Evolutionary conservation across 2,329 filamentous ascomycete species (phyloP).

Genomic region (Fusarium neocosmosporiellum): DNA sequence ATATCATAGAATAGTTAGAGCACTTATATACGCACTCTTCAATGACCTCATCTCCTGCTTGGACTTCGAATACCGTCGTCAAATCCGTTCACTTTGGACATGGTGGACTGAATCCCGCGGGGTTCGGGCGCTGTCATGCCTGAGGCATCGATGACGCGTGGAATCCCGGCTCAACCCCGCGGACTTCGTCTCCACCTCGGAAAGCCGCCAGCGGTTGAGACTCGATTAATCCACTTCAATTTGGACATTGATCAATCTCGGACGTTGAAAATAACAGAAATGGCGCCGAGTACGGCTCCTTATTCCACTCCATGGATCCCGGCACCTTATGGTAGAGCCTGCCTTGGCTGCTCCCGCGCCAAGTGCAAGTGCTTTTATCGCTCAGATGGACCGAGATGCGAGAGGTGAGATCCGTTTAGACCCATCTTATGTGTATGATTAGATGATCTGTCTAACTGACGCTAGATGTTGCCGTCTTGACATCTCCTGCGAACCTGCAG

Average conservation of each 20-base stretch:
- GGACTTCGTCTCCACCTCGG: background rate
- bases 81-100: background rate
- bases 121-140: background rate
- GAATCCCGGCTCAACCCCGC: background rate
- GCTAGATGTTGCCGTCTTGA: slow-evolving; percentile 52
- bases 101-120: background rate
- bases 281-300: background rate
- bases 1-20: background rate
- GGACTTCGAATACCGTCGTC: background rate
- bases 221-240: background rate
- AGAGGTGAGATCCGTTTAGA: slow-evolving; percentile 45
- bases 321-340: slow-evolving; percentile 55
- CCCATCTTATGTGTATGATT: background rate
- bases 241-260: background rate
- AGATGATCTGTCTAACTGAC: background rate
- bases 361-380: slow-evolving; percentile 58
- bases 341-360: slow-evolving; percentile 54
- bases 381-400: slow-evolving; percentile 44
- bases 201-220: background rate
- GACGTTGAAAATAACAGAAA: background rate
- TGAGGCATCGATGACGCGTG: background rate
- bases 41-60: background rate
- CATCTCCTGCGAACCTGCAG: slow-evolving; percentile 53
- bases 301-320: slow-evolving; percentile 23
- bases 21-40: background rate